Evolutionary conservation across 1,284 basidiomycete genomes (phyloP), one percentile per base, ranked within the genome.

Genomic region (Agroathelia rolfsii): DNA sequence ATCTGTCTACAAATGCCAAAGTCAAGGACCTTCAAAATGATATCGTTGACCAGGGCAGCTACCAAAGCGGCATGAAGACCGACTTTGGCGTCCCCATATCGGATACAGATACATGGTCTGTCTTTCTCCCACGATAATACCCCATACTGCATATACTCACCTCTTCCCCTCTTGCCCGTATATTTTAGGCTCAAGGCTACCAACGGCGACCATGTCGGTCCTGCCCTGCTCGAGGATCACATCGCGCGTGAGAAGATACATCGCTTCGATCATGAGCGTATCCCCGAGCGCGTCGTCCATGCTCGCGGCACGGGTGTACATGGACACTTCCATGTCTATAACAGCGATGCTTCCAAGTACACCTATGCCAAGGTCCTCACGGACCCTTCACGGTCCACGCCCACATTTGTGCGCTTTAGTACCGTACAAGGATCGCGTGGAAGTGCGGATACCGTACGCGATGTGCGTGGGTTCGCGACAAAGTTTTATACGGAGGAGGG

Each of bases 181-280:
- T 22, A 18, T 25, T 18, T 32, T 21, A 79, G 76, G 75, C 53
- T 79, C 21, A 71, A 66, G 48, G 65, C 62, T 9, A 48, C 60
- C 4, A 50, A 66, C 34, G 68, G 63, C 13, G 41, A 52, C 14
- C 40, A 46, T 28, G 49, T 59, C 3, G 78, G 76, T 0, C 70
- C 76, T 3, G 61, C 62, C 31, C 56, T 81, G 2, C 64, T 81
- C 10, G 79, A 82, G 46, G 78, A 81, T 45, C 73, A 78, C 38
- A 63, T 77, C 40, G 70, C 61, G 1, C 65, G 77, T 42, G 76
- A 82, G 56, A 82, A 85, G 55, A 72, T 85, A 20, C 70, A 72
- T 34, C 69, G 77, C 18, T 87, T 87, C 47, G 82, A 85, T 51
- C 84, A 86, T 46, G 85, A 88, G 51, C 77, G 83, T 24, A 88